Evolutionary conservation across 1,139 yeast species (phyloP).

Genomic region (Kurtzmaniella quercitrusa): DNA sequence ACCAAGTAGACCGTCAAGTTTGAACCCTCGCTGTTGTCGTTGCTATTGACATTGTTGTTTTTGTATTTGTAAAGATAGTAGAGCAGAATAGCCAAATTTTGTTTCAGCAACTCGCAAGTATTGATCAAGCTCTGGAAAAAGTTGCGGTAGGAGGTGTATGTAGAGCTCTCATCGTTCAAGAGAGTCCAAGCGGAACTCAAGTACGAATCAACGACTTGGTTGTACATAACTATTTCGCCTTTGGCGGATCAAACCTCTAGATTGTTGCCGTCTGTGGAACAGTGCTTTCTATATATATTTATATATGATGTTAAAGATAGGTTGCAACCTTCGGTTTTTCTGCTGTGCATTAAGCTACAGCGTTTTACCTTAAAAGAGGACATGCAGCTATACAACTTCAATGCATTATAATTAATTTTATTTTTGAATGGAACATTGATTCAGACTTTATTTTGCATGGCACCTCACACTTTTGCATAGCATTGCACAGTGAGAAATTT

Average conservation of each 20-base stretch:
- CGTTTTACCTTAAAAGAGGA: not conserved
- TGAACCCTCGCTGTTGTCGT: slow-evolving; percentile 14
- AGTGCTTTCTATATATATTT: not conserved
- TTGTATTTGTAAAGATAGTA: slow-evolving; percentile 27
- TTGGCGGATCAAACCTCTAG: not conserved
- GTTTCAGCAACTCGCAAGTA: slow-evolving; percentile 26
- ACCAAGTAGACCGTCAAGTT: slow-evolving; percentile 24
- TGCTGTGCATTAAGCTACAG: not conserved
- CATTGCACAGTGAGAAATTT: not conserved
- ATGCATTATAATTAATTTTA: not conserved
- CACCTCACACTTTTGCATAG: not conserved
- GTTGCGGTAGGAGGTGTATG: slow-evolving; percentile 15
- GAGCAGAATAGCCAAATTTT: slow-evolving; percentile 28
- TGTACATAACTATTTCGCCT: not conserved
- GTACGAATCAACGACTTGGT: not conserved
- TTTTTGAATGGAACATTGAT: not conserved
- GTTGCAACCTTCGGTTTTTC: not conserved
- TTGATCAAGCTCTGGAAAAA: slow-evolving; percentile 18
- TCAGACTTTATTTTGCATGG: not conserved
- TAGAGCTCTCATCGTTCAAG: not conserved
- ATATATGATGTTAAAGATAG: not conserved
- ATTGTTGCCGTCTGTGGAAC: not conserved
- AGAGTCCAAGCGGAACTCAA: not conserved
- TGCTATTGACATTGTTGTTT: slow-evolving; percentile 14
- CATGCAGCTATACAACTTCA: not conserved